A percentile compares a stretch with the other conserved stretches of the same genome.
These are phyloP conservation scores for Taiozyma sp. DNA, from an alignment of 1,139 yeast genomes.

Conservation along the genomic window DNA sequence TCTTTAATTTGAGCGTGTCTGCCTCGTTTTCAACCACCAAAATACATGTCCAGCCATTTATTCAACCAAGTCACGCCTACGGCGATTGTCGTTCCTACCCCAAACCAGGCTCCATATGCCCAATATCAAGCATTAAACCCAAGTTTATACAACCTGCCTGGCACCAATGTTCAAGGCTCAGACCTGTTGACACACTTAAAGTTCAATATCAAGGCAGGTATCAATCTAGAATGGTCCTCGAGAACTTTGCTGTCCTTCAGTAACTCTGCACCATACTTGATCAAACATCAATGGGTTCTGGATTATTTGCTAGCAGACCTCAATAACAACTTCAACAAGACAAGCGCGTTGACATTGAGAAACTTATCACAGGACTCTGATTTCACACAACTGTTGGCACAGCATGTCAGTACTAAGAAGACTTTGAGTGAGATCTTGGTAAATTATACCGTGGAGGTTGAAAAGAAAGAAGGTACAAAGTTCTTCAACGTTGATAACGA, in stretches of 20 bases:
- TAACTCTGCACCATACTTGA: constrained; percentile 16
- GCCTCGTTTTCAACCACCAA: not conserved
- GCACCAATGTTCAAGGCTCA: constrained; percentile 19
- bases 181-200: constrained; percentile 22
- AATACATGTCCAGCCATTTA: not conserved
- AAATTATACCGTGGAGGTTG: not conserved
- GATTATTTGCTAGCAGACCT: constrained; percentile 18
- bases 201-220: constrained; percentile 17
- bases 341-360: constrained; percentile 54
- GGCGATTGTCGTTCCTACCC: constrained; percentile 7
- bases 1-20: too few relatives aligned
- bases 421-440: constrained; percentile 22
- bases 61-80: constrained; percentile 7
- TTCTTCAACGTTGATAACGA: constrained; percentile 48
- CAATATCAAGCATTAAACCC: constrained; percentile 1
- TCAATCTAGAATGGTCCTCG: constrained; percentile 22
- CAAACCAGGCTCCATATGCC: constrained; percentile 1
- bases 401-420: constrained; percentile 43
- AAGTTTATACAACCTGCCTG: constrained; percentile 16
- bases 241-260: constrained; percentile 19
- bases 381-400: constrained; percentile 76
- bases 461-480: constrained; percentile 14
- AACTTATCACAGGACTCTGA: constrained; percentile 80
- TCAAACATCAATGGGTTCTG: constrained; percentile 20
- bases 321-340: constrained; percentile 12